Base-by-base conservation (phyloP, 2,329 filamentous ascomycete species). In the Colletotrichum incanum region DNA sequence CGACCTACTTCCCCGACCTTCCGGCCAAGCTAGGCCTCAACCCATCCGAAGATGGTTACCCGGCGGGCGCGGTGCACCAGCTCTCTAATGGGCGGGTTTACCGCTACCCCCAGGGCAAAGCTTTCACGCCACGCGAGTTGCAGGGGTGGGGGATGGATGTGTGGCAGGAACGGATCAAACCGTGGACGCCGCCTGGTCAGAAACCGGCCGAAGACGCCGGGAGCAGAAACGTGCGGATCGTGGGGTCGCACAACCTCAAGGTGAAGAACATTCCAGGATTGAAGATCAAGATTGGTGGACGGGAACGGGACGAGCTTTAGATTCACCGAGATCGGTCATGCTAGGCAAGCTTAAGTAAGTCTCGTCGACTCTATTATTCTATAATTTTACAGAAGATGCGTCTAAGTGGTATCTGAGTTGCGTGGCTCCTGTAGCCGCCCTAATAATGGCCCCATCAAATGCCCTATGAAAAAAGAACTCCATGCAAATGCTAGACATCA, bases 141-240 rank as follows among this genome's bases (percentile, higher is more conserved):
- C 79, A 81, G 71, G 74, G 76, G 55, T 83, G 80, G 80, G 81
- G 81, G 1, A 66, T 83, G 16, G 81, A 82, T 37, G 81, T 83
- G 18, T 83, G 79, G 76, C 79, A 83, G 63, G 81, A 79, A 4
- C 74, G 78, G 8, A 73, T 83, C 58, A 79, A 79, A 74, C 79
- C 81, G 2, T 84, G 80, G 82, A 77, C 74, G 28, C 78, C 77
- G 43, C 75, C 78, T 1, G 79, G 78, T 2, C 76, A 76, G 31
- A 76, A 75, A 12, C 74, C 76, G 2, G 74, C 73, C 14, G 74
- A 76, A 28, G 74, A 77, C 1, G 73, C 78, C 52, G 72, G 75
- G 1, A 73, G 71, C 1, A 77, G 77, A 1, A 78, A 37, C 37
- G 60, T 65, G 26, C 55, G 75, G 1, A 73, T 77, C 43, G 76